Percentiles rank a stretch among this genome's conserved stretches.
phyloP scores from a whole-genome alignment of 2,329 filamentous ascomycete species.

The Beauveria brongniartii region DNA sequence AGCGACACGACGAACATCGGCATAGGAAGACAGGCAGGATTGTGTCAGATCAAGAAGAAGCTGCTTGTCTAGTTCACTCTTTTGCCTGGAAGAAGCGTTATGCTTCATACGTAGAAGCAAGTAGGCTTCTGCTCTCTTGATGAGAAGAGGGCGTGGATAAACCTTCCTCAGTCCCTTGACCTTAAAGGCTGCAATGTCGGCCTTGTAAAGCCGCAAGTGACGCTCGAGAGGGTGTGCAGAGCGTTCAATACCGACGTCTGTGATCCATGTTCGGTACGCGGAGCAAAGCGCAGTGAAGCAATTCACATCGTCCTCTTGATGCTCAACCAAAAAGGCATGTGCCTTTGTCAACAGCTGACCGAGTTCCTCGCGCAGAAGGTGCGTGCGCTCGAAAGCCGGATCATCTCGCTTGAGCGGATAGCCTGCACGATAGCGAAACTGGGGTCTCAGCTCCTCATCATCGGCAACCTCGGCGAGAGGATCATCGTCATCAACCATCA shows the following conservation, averaged over 20 bases:
- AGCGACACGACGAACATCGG: constrained; percentile 89
- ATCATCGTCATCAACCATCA: constrained; percentile 39
- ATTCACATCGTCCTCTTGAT: constrained; percentile 90
- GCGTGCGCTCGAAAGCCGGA: constrained; percentile 65
- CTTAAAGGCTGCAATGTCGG: constrained; percentile 88
- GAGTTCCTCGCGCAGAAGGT: constrained; percentile 70
- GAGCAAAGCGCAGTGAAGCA: constrained; percentile 92
- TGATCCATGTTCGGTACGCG: constrained; percentile 92
- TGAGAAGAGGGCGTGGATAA: constrained; percentile 85
- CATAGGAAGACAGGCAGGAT: constrained; percentile 85
- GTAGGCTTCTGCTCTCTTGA: constrained; percentile 89
- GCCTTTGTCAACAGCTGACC: constrained; percentile 76
- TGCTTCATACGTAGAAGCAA: constrained; percentile 90
- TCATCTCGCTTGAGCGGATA: constrained; percentile 57
- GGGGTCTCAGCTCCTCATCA: constrained; percentile 74
- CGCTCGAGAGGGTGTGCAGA: constrained; percentile 90
- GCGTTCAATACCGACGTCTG: constrained; percentile 91
- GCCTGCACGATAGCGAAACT: constrained; percentile 82
- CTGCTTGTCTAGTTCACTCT: constrained; percentile 81
- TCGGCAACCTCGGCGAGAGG: constrained; percentile 58
- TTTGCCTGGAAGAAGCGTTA: constrained; percentile 79
- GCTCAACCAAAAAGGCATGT: constrained; percentile 71
- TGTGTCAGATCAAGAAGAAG: constrained; percentile 81
- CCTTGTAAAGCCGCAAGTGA: constrained; percentile 72
- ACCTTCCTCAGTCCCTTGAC: constrained; percentile 86